Percentiles rank a stretch among this genome's conserved stretches.
phyloP scores from a whole-genome alignment of 768 basidiomycete species.

The Termitomyces sp. region DNA sequence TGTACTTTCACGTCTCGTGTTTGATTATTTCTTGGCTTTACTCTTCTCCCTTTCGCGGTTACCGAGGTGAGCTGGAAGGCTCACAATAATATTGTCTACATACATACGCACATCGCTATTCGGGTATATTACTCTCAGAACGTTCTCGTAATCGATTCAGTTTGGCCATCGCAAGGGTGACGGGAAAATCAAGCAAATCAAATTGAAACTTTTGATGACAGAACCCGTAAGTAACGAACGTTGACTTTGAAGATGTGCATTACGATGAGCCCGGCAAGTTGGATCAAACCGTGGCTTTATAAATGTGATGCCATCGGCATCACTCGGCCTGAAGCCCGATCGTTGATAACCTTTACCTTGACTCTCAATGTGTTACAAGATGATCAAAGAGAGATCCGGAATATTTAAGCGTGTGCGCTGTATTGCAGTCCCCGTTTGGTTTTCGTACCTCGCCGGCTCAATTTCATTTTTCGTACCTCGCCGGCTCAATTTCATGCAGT shows the following conservation, averaged over 20 bases:
- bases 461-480: neutral
- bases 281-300: no score
- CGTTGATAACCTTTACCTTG: neutral
- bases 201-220: no score
- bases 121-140: conserved; percentile 1
- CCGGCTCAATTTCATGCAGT: conserved; percentile 8
- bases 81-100: neutral
- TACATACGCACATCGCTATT: conserved; percentile 8
- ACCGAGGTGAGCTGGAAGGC: neutral
- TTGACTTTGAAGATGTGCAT: no score
- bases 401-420: neutral
- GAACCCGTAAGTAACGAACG: no score
- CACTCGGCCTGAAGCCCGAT: neutral
- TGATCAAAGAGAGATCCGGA: conserved; percentile 9
- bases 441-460: neutral
- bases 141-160: neutral
- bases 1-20: neutral
- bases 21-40: neutral
- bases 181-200: no score
- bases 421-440: neutral
- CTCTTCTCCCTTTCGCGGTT: neutral
- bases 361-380: conserved; percentile 3
- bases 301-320: neutral
- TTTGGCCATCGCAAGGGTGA: neutral
- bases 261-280: no score